These are phyloP conservation scores for Aspergillus coremiiformis DNA, from an alignment of 495 filamentous ascomycete genomes.

Conservation along the genomic window DNA sequence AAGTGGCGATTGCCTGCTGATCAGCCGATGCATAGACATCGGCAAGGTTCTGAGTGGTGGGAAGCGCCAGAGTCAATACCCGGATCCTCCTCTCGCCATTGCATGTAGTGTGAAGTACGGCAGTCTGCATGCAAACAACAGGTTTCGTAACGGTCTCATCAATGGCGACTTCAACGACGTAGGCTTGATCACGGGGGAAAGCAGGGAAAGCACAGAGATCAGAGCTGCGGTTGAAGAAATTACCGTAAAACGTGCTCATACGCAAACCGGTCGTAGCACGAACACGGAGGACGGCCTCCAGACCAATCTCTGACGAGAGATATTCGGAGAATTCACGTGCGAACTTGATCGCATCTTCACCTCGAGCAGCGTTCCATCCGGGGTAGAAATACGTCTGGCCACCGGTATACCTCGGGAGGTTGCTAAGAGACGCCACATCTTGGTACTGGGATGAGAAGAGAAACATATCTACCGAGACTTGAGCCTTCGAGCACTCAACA, in stretches of 20 bases:
- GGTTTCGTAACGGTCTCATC: conserved; percentile 90
- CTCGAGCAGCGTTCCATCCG: conserved; percentile 88
- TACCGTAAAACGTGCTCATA: conserved; percentile 98
- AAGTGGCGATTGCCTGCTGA: conserved; percentile 84
- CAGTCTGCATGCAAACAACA: conserved; percentile 93
- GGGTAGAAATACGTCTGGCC: conserved; percentile 99
- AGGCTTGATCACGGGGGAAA: conserved; percentile 93
- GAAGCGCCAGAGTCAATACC: conserved; percentile 87
- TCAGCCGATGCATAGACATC: conserved; percentile 94
- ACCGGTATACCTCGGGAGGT: conserved; percentile 90
- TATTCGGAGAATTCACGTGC: conserved; percentile 94
- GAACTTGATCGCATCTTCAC: conserved; percentile 95
- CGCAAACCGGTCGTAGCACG: conserved; percentile 89
- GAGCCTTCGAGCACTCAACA: conserved; percentile 96
- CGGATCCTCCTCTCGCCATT: conserved; percentile 93
- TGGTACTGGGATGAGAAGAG: conserved; percentile 96
- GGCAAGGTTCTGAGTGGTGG: conserved; percentile 82
- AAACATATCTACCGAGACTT: conserved; percentile 99
- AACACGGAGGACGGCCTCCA: conserved; percentile 93
- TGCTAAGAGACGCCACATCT: conserved; percentile 91
- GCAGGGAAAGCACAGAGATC: conserved; percentile 97
- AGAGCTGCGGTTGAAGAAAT: conserved; percentile 97
- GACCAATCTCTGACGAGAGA: conserved; percentile 86
- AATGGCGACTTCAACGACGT: conserved; percentile 98
- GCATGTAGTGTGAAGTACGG: conserved; percentile 94